Base-by-base conservation (phyloP, 306 rosid species). In the Acmispon strigosus region DNA sequence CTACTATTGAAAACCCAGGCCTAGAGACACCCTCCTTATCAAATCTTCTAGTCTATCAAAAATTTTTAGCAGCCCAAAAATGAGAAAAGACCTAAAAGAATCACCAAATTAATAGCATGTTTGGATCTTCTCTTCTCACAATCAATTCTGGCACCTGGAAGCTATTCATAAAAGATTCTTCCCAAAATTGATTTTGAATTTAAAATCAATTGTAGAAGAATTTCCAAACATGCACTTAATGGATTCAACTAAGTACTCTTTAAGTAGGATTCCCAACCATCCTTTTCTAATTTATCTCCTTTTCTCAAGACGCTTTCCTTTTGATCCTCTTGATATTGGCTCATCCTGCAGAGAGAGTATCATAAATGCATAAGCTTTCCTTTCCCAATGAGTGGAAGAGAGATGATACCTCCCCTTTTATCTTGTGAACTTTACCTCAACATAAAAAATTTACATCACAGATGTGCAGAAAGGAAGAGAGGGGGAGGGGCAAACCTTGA, bases 191-290 rank as follows among this genome's bases (percentile, higher is more conserved):
- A 32, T 32, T 32, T 32, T 5, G 8, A 32, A 32, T 32, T 32
- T 32, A 32, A 32, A 32, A 32, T 27, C 34, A 27, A 32, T 6
- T 32, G 37, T 32, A 32, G 8, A 32, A 32, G 37, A 8, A 32
- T 32, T 32, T 32, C 37, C 37, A 32, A 32, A 32, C 37, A 32
- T 32, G 37, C 37, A 32, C 37, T 32, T 32, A 32, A 41, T 14
- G 50, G 54, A 27, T 52, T 13, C 49, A 16, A 63, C 66, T 85
- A 80, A 70, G 29, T 34, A 8, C 18, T 56, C 39, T 67, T 71
- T 59, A 70, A 71, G 70, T 84, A 90, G 36, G 85, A 81, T 71
- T 87, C 67, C 96, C 94, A 93, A 55, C 96, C 99, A 56, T 76
- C 81, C 6, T 69, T 79, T 74, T 80, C 83, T 39, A 89, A 74